A percentile compares a stretch with the other conserved stretches of the same genome.
These are phyloP conservation scores for Gremmenia infestans DNA, from an alignment of 2,329 filamentous ascomycete genomes.

Conservation along the genomic window DNA sequence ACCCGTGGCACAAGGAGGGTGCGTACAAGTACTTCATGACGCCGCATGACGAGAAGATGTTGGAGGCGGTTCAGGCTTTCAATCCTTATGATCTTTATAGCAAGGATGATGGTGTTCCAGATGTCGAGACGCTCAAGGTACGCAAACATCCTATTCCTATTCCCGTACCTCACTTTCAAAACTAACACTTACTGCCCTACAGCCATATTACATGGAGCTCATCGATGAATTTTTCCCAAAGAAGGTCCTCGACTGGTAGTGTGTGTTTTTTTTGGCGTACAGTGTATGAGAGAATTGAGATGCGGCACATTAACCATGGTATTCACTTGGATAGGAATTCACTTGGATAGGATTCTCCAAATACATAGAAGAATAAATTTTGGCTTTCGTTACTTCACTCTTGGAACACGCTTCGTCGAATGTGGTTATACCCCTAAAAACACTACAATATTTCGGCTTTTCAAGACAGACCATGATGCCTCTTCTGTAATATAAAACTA, in stretches of 20 bases:
- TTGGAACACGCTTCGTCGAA: too few relatives aligned
- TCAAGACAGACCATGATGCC: too few relatives aligned
- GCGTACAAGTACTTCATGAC: slow-evolving; percentile 82
- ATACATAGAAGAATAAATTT: too few relatives aligned
- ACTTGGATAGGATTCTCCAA: too few relatives aligned
- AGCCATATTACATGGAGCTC: slow-evolving; percentile 68
- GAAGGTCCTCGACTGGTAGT: slow-evolving; percentile 63
- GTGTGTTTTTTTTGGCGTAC: too few relatives aligned
- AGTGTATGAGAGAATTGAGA: too few relatives aligned
- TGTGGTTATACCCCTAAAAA: too few relatives aligned
- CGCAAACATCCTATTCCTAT: slow-evolving; percentile 27
- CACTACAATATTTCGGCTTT: too few relatives aligned
- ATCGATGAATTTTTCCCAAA: slow-evolving; percentile 71
- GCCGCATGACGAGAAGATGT: slow-evolving; percentile 72
- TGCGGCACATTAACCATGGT: too few relatives aligned
- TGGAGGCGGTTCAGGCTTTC: slow-evolving; percentile 77
- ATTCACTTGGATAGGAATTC: too few relatives aligned
- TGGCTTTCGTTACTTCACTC: too few relatives aligned
- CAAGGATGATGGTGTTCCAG: slow-evolving; percentile 80
- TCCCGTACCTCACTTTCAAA: neutral
- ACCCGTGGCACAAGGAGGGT: slow-evolving; percentile 81
- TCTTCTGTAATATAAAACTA: too few relatives aligned
- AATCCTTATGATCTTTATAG: slow-evolving; percentile 91
- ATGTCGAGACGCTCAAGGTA: slow-evolving; percentile 70
- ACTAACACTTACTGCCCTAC: neutral